Evolutionary conservation across 2,329 filamentous ascomycete genomes (phyloP).

Genomic region (Pestalotiopsis sp.): DNA sequence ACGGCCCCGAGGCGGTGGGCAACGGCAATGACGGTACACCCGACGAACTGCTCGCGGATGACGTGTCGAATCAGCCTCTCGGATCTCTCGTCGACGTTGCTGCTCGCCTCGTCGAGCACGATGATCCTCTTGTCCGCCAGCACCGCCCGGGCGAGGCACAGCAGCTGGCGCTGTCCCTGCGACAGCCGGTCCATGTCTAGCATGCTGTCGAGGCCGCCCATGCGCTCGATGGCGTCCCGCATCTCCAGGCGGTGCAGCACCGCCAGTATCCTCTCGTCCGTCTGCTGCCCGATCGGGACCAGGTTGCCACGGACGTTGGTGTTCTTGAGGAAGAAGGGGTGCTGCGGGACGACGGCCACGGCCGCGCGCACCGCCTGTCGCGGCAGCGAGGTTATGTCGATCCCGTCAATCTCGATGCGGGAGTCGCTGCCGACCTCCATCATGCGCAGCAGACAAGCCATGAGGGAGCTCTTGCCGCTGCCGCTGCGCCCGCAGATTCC

Average conservation of each 20-base stretch:
- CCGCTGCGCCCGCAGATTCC: slow-evolving; percentile 5
- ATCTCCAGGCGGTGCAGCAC: slow-evolving; percentile 9
- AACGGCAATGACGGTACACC: slow-evolving; percentile 6
- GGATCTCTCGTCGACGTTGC: slow-evolving; percentile 9
- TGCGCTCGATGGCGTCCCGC: background rate
- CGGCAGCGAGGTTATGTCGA: slow-evolving; percentile 12
- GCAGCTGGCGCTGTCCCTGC: slow-evolving; percentile 14
- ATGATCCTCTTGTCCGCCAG: slow-evolving; percentile 1
- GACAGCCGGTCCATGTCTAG: slow-evolving; percentile 1
- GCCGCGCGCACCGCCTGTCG: slow-evolving; percentile 11
- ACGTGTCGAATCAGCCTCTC: slow-evolving; percentile 8
- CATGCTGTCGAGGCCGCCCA: background rate
- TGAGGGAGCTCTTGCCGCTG: slow-evolving; percentile 6
- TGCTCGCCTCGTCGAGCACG: slow-evolving; percentile 12
- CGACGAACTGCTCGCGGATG: slow-evolving; percentile 12
- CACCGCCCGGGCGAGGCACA: slow-evolving; percentile 15
- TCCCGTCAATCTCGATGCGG: slow-evolving; percentile 14
- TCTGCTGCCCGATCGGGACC: background rate
- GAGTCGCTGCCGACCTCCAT: background rate
- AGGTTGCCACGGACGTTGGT: slow-evolving; percentile 17
- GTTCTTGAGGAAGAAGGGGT: slow-evolving; percentile 19
- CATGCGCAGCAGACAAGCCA: slow-evolving; percentile 2
- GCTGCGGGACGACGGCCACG: slow-evolving; percentile 19
- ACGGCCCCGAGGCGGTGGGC: background rate
- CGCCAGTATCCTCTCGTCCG: background rate